Evolutionary conservation across 2,329 filamentous ascomycete genomes (phyloP).

Genomic region (Madurella mycetomatis): DNA sequence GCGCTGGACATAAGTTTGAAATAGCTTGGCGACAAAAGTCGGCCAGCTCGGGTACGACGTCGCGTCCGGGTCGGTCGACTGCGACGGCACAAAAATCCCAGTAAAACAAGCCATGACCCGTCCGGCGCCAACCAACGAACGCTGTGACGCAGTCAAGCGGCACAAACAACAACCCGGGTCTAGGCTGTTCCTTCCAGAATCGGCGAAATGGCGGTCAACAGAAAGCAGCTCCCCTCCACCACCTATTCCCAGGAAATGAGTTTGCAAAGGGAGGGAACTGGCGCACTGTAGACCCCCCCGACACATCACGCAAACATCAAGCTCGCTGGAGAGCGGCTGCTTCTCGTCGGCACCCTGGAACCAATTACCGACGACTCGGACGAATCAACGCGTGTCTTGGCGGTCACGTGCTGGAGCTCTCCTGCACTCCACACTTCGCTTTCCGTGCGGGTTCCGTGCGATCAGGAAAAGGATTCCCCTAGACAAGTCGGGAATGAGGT

Average conservation of each 20-base stretch:
- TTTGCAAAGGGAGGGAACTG: background rate
- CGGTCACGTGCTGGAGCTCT: conserved; percentile 21
- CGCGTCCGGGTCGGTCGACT: conserved; percentile 2
- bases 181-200: conserved; percentile 6
- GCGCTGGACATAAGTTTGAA: conserved; percentile 3
- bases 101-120: background rate
- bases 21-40: background rate
- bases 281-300: background rate
- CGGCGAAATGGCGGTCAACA: conserved; percentile 22
- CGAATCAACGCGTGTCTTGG: conserved; percentile 19
- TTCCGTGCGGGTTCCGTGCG: conserved; percentile 14
- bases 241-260: background rate
- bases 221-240: background rate
- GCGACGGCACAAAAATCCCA: conserved; percentile 7
- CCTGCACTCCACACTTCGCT: conserved; percentile 25
- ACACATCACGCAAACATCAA: background rate
- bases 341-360: background rate
- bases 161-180: conserved; percentile 11
- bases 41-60: background rate
- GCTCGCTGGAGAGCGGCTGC: background rate
- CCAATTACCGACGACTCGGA: background rate
- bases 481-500: background rate
- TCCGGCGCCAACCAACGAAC: conserved; percentile 11
- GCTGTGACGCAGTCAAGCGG: conserved; percentile 17
- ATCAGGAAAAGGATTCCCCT: background rate